These are phyloP conservation scores for Cerrena zonata DNA, from an alignment of 1,284 basidiomycete genomes.

Conservation along the genomic window DNA sequence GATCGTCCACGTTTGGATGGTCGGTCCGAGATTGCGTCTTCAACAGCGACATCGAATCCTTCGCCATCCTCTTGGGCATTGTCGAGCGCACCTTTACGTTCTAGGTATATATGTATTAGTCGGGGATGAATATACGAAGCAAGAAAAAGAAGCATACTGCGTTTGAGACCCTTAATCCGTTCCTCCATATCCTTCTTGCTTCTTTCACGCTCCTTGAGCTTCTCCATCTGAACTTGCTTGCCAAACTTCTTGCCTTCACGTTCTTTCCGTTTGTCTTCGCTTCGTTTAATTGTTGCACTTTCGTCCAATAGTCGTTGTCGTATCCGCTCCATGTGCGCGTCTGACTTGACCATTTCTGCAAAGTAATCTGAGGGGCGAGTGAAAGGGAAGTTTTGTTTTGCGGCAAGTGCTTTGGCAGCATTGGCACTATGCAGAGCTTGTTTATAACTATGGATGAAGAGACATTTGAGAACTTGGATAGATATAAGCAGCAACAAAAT, in stretches of 20 bases:
- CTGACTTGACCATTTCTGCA: slow-evolving; percentile 98
- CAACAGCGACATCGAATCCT: slow-evolving; percentile 79
- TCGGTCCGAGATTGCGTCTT: slow-evolving; percentile 77
- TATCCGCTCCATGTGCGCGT: slow-evolving; percentile 96
- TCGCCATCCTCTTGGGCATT: slow-evolving; percentile 63
- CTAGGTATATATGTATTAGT: slow-evolving; percentile 31
- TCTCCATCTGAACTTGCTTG: slow-evolving; percentile 90
- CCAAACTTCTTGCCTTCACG: slow-evolving; percentile 97
- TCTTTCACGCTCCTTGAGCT: slow-evolving; percentile 70
- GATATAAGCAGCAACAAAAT: not conserved
- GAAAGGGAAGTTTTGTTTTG: slow-evolving; percentile 77
- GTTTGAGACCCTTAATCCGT: slow-evolving; percentile 75
- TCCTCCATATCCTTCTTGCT: slow-evolving; percentile 83
- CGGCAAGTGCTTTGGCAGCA: slow-evolving; percentile 68
- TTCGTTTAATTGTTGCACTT: slow-evolving; percentile 81
- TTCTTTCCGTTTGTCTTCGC: slow-evolving; percentile 87
- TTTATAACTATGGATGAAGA: slow-evolving; percentile 69
- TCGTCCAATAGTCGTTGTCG: slow-evolving; percentile 89
- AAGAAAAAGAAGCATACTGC: slow-evolving; percentile 56
- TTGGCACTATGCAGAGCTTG: slow-evolving; percentile 84
- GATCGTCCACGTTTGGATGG: slow-evolving; percentile 55
- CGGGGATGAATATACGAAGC: not conserved
- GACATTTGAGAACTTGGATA: not conserved
- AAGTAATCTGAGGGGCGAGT: slow-evolving; percentile 94
- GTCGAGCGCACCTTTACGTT: slow-evolving; percentile 81